Evolutionary conservation across 805 yeast genomes (phyloP), one percentile per base, ranked within the genome.

Genomic region (Scheffersomyces lignosus): DNA sequence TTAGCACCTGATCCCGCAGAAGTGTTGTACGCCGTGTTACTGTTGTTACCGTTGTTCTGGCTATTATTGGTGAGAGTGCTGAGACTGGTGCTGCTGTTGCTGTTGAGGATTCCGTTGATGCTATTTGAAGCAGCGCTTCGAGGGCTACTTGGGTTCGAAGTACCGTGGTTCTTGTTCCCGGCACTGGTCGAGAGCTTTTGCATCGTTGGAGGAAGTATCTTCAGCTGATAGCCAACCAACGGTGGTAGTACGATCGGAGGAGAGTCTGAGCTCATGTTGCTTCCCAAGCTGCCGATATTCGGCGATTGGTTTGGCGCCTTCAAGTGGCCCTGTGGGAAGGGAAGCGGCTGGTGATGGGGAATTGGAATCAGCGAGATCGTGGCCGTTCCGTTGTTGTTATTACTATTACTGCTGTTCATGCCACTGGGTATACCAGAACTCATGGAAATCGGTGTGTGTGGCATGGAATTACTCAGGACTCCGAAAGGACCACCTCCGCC

Each of bases 231-330:
- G 4, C 52, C 54, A 7, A 50, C 46, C 23, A 62, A 43, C 3
- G 69, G 66, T 1, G 67, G 67, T 22, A 62, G 39, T 14, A 59
- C 56, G 24, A 63, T 63, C 12, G 58, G 50, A 4, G 58, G 45
- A 9, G 49, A 29, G 22, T 24, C 29, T 29, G 17, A 36, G 28
- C 18, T 18, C n/a, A n/a, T n/a, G n/a, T n/a, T n/a, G n/a, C n/a
- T n/a, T n/a, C n/a, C n/a, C n/a, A n/a, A n/a, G n/a, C n/a, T n/a
- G n/a, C n/a, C n/a, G 38, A 33, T 12, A 31, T 29, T 26, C 30
- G 33, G 28, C 31, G 31, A 18, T n/a, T n/a, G n/a, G n/a, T n/a
- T n/a, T n/a, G n/a, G n/a, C 12, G 18, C n/a, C 20, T 36, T 29
- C 20, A 31, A 29, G 28, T 37, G 36, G n/a, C 34, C 34, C 29